Percentiles rank a stretch among this genome's conserved stretches.
Evolutionary conservation across 23 red algal species (phyloP).

Genomic region (Agarophyton chilense): DNA sequence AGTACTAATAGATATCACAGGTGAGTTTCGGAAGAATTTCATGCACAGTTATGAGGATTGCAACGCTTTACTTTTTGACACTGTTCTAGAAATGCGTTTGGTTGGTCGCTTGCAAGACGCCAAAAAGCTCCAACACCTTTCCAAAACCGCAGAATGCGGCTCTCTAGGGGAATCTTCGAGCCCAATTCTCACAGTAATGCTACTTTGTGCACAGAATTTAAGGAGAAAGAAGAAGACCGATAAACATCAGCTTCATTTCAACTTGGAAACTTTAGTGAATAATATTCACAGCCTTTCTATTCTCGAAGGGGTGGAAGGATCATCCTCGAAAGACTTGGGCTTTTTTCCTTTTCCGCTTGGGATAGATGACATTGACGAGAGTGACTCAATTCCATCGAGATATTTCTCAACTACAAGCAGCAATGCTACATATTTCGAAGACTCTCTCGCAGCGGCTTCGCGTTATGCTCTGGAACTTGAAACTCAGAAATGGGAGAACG

Average conservation of each 20-base stretch:
- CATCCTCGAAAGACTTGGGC: background rate
- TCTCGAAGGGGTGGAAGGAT: background rate
- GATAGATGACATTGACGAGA: background rate
- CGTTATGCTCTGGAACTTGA: background rate
- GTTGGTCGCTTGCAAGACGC: slow-evolving; percentile 13
- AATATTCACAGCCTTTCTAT: background rate
- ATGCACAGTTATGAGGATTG: background rate
- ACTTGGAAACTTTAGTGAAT: background rate
- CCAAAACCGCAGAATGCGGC: background rate
- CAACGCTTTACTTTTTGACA: background rate
- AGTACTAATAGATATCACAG: slow-evolving; percentile 45
- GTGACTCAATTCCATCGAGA: background rate
- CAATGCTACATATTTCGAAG: slow-evolving; percentile 14
- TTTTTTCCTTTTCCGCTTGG: background rate
- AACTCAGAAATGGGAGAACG: slow-evolving; percentile 4
- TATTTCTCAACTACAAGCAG: background rate
- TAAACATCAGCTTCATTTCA: background rate
- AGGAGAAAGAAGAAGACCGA: background rate
- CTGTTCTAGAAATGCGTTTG: slow-evolving; percentile 19
- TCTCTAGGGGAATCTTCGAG: background rate
- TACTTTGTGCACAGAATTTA: slow-evolving; percentile 26
- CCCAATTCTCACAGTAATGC: background rate
- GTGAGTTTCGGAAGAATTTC: slow-evolving; percentile 20
- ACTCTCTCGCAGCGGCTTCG: background rate
- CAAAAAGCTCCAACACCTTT: background rate